phyloP scores from a whole-genome alignment of 495 filamentous ascomycete genomes.

The Penicillium salamii region DNA sequence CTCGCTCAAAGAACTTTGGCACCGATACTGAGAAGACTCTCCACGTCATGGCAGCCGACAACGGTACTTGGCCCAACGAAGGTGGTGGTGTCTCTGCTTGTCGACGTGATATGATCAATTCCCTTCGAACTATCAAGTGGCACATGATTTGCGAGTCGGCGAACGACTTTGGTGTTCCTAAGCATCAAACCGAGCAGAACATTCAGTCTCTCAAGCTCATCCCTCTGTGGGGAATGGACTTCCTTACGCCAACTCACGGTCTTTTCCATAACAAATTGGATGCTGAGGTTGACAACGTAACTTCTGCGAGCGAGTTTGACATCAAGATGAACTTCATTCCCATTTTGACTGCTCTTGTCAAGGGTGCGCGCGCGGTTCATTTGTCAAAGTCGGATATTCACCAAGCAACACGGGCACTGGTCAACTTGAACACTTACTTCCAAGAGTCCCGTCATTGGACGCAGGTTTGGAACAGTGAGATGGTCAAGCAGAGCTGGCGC shows the following conservation, averaged over 20 bases:
- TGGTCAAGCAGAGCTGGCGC: slow-evolving; percentile 60
- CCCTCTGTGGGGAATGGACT: slow-evolving; percentile 65
- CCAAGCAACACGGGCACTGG: slow-evolving; percentile 54
- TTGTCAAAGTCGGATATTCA: slow-evolving; percentile 51
- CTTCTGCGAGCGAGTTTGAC: slow-evolving; percentile 51
- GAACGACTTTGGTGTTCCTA: slow-evolving; percentile 63
- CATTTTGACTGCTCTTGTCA: slow-evolving; percentile 57
- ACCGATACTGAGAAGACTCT: slow-evolving; percentile 53
- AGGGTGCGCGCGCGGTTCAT: slow-evolving; percentile 52
- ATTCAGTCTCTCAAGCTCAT: slow-evolving; percentile 64
- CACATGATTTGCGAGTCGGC: slow-evolving; percentile 66
- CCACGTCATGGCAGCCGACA: slow-evolving; percentile 63
- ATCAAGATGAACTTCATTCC: slow-evolving; percentile 62
- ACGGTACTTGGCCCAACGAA: slow-evolving; percentile 64
- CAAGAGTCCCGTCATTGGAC: slow-evolving; percentile 60
- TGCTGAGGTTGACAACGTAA: slow-evolving; percentile 56
- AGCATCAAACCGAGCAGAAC: slow-evolving; percentile 64
- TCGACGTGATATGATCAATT: slow-evolving; percentile 66
- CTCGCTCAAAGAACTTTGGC: slow-evolving; percentile 40
- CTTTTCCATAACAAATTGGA: slow-evolving; percentile 62
- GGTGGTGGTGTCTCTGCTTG: slow-evolving; percentile 66
- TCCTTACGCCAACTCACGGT: slow-evolving; percentile 60
- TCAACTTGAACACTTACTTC: slow-evolving; percentile 63
- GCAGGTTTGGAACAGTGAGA: slow-evolving; percentile 59
- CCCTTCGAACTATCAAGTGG: slow-evolving; percentile 58